phyloP scores from a whole-genome alignment of 768 basidiomycete species.

The Lactarius vividus region DNA sequence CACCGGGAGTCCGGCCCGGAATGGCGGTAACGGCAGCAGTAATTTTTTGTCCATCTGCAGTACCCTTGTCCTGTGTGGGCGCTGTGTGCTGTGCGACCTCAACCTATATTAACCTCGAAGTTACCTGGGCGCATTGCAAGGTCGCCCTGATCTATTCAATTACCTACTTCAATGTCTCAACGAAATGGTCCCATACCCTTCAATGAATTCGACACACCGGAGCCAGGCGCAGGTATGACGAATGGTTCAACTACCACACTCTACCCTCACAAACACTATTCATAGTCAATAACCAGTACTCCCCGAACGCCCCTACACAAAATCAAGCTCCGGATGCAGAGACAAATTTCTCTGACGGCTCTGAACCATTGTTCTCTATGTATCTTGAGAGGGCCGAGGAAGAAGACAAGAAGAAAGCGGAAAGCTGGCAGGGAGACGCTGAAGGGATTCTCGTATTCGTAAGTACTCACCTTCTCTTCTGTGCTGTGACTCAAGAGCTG shows the following conservation, averaged over 20 bases:
- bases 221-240: not conserved
- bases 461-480: not conserved
- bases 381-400: not conserved
- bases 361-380: constrained; percentile 9
- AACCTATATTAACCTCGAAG: not conserved
- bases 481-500: no score
- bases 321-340: not conserved
- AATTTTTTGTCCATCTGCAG: not conserved
- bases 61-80: not conserved
- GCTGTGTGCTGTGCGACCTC: not conserved
- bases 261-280: not conserved
- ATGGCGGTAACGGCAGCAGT: not conserved
- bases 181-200: not conserved
- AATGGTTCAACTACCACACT: not conserved
- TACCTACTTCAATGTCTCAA: not conserved
- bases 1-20: not conserved
- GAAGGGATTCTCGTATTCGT: constrained; percentile 16
- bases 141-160: not conserved
- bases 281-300: not conserved
- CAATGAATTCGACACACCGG: not conserved
- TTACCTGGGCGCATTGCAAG: not conserved
- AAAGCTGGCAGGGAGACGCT: constrained; percentile 10
- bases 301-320: not conserved
- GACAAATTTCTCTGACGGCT: constrained; percentile 1
- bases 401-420: constrained; percentile 1